These are phyloP conservation scores for Pseudozyma hubeiensis DNA, from an alignment of 1,284 basidiomycete species.

Conservation along the genomic window DNA sequence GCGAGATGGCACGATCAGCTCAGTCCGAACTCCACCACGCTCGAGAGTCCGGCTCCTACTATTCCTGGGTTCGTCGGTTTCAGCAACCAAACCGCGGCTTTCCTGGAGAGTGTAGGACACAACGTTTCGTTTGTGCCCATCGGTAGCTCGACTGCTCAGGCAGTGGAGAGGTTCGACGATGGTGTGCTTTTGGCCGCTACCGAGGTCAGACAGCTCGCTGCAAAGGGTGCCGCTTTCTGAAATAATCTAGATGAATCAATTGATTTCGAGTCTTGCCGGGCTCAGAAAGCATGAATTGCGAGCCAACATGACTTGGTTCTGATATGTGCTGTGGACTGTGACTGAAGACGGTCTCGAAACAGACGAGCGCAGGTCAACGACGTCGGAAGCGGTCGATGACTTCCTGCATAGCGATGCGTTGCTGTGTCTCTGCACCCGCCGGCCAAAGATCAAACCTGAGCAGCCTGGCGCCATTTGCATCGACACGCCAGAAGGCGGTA, in stretches of 20 bases:
- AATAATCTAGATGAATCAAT: too few species aligned
- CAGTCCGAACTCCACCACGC: slow-evolving; percentile 60
- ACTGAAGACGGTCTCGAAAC: background rate
- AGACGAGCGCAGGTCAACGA: background rate
- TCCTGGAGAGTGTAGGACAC: slow-evolving; percentile 64
- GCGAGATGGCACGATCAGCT: slow-evolving; percentile 71
- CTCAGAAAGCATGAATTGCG: too few species aligned
- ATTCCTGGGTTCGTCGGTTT: slow-evolving; percentile 66
- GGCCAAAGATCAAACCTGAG: background rate
- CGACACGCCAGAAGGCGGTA: background rate
- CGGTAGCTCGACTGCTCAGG: slow-evolving; percentile 59
- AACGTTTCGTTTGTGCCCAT: slow-evolving; percentile 62
- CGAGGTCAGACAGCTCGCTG: slow-evolving; percentile 60
- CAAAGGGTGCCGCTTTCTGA: slow-evolving; percentile 55
- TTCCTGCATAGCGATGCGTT: background rate
- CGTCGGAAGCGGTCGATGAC: background rate
- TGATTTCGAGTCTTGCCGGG: too few species aligned
- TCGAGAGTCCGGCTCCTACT: slow-evolving; percentile 62
- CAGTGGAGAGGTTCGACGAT: slow-evolving; percentile 42
- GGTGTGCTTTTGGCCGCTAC: slow-evolving; percentile 50
- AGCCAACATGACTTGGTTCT: too few species aligned
- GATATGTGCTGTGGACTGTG: too few species aligned
- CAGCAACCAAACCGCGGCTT: slow-evolving; percentile 68
- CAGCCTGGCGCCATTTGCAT: background rate
- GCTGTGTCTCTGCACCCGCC: background rate